Percentiles rank a stretch among this genome's conserved stretches.
Evolutionary conservation across 1,139 yeast genomes (phyloP).

Genomic region (Suhomyces chickasaworum): DNA sequence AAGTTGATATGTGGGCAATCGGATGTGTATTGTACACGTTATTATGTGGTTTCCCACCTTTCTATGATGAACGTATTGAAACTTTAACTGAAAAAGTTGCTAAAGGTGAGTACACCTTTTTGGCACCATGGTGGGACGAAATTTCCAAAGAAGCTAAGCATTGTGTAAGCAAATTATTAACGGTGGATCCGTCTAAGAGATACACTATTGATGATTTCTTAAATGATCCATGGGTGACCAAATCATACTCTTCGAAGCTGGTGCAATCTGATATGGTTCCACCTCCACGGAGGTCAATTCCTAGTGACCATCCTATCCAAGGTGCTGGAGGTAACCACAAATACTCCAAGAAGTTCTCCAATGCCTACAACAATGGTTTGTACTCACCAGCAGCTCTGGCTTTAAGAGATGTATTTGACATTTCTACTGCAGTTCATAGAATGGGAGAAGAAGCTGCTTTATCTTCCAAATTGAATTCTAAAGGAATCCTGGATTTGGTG

Average conservation of each 20-base stretch:
- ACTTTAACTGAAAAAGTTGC: slow-evolving; percentile 61
- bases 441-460: slow-evolving; percentile 81
- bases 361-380: slow-evolving; percentile 21
- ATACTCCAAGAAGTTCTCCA: slow-evolving; percentile 29
- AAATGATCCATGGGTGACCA: slow-evolving; percentile 80
- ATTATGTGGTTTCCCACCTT: slow-evolving; percentile 65
- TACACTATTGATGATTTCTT: slow-evolving; percentile 79
- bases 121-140: slow-evolving; percentile 68
- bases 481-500: slow-evolving; percentile 33
- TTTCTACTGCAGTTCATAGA: slow-evolving; percentile 91
- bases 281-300: slow-evolving; percentile 1
- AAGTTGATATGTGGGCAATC: slow-evolving; percentile 66
- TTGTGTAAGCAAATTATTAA: slow-evolving; percentile 72
- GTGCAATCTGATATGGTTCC: not conserved
- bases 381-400: slow-evolving; percentile 92
- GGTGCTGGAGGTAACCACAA: slow-evolving; percentile 20
- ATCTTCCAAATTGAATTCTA: slow-evolving; percentile 31
- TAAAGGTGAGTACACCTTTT: slow-evolving; percentile 56
- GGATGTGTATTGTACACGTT: slow-evolving; percentile 64
- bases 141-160: slow-evolving; percentile 55
- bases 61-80: slow-evolving; percentile 59
- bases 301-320: slow-evolving; percentile 30
- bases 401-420: slow-evolving; percentile 91
- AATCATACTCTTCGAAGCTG: slow-evolving; percentile 5
- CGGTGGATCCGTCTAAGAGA: slow-evolving; percentile 78